These are phyloP conservation scores for Backusella circina DNA, from an alignment of 192 early-diverging fungal genomes.

Conservation along the genomic window DNA sequence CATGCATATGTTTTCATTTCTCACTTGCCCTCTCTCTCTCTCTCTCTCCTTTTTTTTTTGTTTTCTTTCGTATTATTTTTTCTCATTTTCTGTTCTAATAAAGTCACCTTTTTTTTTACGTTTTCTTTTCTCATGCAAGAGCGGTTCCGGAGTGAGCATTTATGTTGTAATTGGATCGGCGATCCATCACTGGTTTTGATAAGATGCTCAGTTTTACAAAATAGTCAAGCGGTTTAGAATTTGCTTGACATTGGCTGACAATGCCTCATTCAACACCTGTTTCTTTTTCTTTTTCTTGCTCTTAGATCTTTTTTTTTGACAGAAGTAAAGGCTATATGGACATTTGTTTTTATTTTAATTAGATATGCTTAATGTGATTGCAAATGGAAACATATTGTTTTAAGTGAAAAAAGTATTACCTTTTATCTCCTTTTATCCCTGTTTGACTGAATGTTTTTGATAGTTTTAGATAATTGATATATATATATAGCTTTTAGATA, in stretches of 20 bases:
- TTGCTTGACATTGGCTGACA: no score
- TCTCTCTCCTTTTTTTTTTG: not conserved
- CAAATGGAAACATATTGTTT: no score
- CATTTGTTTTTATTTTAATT: no score
- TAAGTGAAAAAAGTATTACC: no score
- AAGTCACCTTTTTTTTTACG: not conserved
- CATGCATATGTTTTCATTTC: not conserved
- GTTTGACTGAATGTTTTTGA: not conserved
- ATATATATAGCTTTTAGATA: not conserved
- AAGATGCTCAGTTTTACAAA: conserved; percentile 1
- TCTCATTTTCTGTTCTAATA: not conserved
- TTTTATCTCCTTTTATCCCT: no score
- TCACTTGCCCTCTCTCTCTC: not conserved
- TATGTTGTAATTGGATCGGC: not conserved
- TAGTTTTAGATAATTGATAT: not conserved
- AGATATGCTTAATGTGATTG: no score
- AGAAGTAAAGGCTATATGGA: no score
- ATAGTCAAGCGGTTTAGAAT: not conserved
- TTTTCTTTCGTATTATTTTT: not conserved
- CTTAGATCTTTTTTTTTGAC: no score
- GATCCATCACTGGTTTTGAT: not conserved
- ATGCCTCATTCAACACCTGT: not conserved
- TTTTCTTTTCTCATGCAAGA: not conserved
- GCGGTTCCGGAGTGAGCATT: not conserved
- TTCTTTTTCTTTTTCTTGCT: not conserved